Percentiles rank a stretch among this genome's conserved stretches.
Conservation (phyloP, 148 eudicot species). For the Rhododendron ferrugineum region DNA sequence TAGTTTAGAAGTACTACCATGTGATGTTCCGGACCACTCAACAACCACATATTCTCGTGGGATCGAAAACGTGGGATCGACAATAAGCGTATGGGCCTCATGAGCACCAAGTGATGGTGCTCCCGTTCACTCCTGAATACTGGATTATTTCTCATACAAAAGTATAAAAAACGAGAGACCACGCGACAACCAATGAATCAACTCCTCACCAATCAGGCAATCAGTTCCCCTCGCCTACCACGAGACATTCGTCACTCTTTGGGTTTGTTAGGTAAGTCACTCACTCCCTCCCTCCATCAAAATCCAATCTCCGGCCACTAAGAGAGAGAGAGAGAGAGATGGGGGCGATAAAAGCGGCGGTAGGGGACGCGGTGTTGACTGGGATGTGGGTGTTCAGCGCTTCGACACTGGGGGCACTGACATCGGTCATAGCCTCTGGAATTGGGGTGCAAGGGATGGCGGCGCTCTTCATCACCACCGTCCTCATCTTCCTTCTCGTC, state of each 20-base stretch:
- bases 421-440: constrained; percentile 27
- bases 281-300: not conserved
- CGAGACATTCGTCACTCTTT: not conserved
- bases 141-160: too few species aligned
- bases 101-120: too few species aligned
- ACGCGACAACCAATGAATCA: not conserved
- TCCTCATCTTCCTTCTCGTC: constrained; percentile 19
- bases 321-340: not conserved
- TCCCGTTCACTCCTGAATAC: too few species aligned
- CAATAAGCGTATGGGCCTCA: too few species aligned
- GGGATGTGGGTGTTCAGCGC: constrained; percentile 69
- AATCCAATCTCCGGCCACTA: not conserved
- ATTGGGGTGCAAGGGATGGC: constrained; percentile 34
- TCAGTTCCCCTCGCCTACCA: not conserved
- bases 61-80: too few species aligned
- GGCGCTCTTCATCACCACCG: constrained; percentile 33
- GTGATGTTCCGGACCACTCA: too few species aligned
- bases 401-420: constrained; percentile 36
- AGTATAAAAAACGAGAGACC: too few species aligned
- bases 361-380: constrained; percentile 50
- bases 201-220: not conserved
- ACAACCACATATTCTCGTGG: too few species aligned
- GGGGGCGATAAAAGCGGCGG: constrained; percentile 40
- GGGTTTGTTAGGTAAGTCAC: not conserved
- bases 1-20: too few species aligned